A percentile compares a stretch with the other conserved stretches of the same genome.
Evolutionary conservation across 495 filamentous ascomycete genomes (phyloP).

Genomic region (Clavariopsis aquatica): DNA sequence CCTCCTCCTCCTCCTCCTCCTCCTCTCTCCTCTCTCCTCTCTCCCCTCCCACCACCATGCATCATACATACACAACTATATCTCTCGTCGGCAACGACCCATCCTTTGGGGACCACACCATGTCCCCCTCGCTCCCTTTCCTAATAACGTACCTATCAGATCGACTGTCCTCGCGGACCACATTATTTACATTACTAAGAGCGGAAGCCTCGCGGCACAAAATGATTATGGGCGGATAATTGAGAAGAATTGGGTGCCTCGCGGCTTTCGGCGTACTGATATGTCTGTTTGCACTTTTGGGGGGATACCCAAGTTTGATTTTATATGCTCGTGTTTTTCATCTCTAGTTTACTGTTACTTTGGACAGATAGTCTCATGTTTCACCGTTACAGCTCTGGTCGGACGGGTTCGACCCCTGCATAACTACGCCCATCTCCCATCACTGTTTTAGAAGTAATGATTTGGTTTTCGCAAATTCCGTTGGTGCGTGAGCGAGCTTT

Average conservation of each 20-base stretch:
- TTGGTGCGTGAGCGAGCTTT: neutral
- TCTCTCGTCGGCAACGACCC: conserved; percentile 4
- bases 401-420: neutral
- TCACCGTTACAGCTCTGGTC: neutral
- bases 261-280: conserved; percentile 38
- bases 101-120: conserved; percentile 9
- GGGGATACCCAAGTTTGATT: conserved; percentile 36
- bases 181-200: conserved; percentile 27
- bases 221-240: conserved; percentile 23
- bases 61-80: conserved; percentile 9
- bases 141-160: conserved; percentile 28
- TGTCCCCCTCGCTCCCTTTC: conserved; percentile 7
- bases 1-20: no score
- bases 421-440: no score
- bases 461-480: neutral
- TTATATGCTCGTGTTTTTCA: conserved; percentile 6
- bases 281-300: conserved; percentile 20
- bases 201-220: conserved; percentile 41
- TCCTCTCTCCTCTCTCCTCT: no score
- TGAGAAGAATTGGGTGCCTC: conserved; percentile 29
- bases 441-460: neutral
- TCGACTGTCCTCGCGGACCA: conserved; percentile 38
- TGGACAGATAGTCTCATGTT: neutral
- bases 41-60: no score
- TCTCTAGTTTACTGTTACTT: neutral